These are phyloP conservation scores for Ogataea allantospora DNA, from an alignment of 805 yeast species.

Conservation along the genomic window DNA sequence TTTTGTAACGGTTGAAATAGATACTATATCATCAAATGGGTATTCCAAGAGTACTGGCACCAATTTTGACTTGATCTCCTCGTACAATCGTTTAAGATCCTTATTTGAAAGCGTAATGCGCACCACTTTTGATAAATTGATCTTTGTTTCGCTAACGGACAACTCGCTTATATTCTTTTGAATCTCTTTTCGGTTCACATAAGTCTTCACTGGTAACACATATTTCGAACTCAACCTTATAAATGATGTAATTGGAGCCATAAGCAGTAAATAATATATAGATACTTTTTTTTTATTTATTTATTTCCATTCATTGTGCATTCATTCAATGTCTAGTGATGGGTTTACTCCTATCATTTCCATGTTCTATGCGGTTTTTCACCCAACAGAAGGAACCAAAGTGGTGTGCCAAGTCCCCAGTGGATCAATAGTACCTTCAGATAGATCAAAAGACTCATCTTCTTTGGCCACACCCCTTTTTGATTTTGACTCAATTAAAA, in stretches of 20 bases:
- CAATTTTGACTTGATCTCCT: slow-evolving; percentile 19
- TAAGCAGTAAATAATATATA: background rate
- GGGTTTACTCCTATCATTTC: slow-evolving; percentile 91
- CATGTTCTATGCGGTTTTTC: slow-evolving; percentile 86
- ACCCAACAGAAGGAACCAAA: slow-evolving; percentile 94
- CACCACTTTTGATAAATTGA: slow-evolving; percentile 23
- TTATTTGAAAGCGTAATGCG: slow-evolving; percentile 26
- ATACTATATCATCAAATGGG: slow-evolving; percentile 20
- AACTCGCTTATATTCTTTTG: slow-evolving; percentile 21
- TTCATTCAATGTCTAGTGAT: slow-evolving; percentile 28
- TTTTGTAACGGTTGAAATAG: slow-evolving; percentile 10
- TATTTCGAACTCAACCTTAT: slow-evolving; percentile 14
- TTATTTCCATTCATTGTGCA: background rate
- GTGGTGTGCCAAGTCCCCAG: slow-evolving; percentile 89
- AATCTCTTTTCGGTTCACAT: slow-evolving; percentile 26
- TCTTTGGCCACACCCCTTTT: slow-evolving; percentile 46
- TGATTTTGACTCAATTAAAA: slow-evolving; percentile 82
- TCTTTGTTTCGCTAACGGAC: slow-evolving; percentile 6
- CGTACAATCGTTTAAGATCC: slow-evolving; percentile 23
- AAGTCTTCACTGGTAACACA: slow-evolving; percentile 28
- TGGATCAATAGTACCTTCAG: slow-evolving; percentile 52
- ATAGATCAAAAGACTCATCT: slow-evolving; percentile 34
- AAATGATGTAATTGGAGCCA: slow-evolving; percentile 25
- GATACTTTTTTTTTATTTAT: background rate
- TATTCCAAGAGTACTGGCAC: slow-evolving; percentile 23